Percentiles rank a stretch among this genome's conserved stretches.
phyloP scores from a whole-genome alignment of 208 protist species.

The Leishmania tropica region DNA sequence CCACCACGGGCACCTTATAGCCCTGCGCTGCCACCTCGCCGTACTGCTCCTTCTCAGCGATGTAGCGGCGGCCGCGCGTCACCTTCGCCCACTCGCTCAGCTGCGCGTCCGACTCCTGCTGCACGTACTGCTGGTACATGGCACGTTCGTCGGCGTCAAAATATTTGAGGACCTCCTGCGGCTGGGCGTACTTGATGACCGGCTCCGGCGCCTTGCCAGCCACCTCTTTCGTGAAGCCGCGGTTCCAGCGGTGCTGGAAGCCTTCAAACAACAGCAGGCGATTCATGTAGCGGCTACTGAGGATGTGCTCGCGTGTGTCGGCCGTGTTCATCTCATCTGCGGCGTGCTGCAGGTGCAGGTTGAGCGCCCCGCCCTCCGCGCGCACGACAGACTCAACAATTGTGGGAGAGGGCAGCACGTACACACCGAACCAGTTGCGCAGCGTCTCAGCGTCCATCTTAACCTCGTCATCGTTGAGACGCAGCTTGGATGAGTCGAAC shows the following conservation, averaged over 20 bases:
- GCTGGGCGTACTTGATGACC: slow-evolving; percentile 66
- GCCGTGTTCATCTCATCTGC: slow-evolving; percentile 57
- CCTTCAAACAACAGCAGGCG: slow-evolving; percentile 67
- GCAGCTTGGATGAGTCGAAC: slow-evolving; percentile 57
- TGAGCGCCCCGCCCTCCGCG: slow-evolving; percentile 33
- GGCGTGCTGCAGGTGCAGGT: slow-evolving; percentile 63
- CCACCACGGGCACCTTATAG: slow-evolving; percentile 60
- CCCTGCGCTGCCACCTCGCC: slow-evolving; percentile 60
- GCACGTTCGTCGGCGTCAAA: slow-evolving; percentile 76
- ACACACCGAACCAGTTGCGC: slow-evolving; percentile 87
- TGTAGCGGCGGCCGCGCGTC: slow-evolving; percentile 61
- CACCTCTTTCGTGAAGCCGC: slow-evolving; percentile 60
- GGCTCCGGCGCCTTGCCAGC: slow-evolving; percentile 73
- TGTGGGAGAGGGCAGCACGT: slow-evolving; percentile 84
- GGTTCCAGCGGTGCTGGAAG: slow-evolving; percentile 67
- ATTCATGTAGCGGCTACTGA: slow-evolving; percentile 87
- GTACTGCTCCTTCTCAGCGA: slow-evolving; percentile 72
- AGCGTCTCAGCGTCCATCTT: slow-evolving; percentile 69
- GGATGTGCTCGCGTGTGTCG: slow-evolving; percentile 84
- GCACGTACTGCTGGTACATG: slow-evolving; percentile 86
- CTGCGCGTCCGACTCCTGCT: slow-evolving; percentile 60
- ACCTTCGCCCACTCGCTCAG: slow-evolving; percentile 57
- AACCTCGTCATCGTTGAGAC: slow-evolving; percentile 68
- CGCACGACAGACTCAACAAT: slow-evolving; percentile 67
- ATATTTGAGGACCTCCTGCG: slow-evolving; percentile 64